These are phyloP conservation scores for Stentor coeruleus DNA, from an alignment of 73 alveolate genomes.

Conservation along the genomic window DNA sequence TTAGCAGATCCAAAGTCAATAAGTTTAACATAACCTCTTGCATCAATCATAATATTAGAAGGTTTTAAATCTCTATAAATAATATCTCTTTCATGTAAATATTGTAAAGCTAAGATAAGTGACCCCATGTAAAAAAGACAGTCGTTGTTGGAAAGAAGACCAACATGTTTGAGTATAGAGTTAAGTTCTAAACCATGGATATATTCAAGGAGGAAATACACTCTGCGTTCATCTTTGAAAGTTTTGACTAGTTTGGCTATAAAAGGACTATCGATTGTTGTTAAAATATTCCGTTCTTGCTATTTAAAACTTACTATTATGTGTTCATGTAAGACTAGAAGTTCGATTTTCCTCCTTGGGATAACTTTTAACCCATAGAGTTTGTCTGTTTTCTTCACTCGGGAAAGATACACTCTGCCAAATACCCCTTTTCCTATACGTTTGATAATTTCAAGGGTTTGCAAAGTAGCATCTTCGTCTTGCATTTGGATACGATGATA, in stretches of 20 bases:
- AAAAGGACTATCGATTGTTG: conserved; percentile 41
- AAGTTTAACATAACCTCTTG: conserved; percentile 67
- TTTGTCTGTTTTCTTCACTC: conserved; percentile 34
- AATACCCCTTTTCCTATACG: conserved; percentile 49
- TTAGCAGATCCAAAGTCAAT: conserved; percentile 79
- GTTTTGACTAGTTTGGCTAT: conserved; percentile 49
- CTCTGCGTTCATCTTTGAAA: conserved; percentile 36
- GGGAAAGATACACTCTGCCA: conserved; percentile 47
- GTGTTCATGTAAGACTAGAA: conserved; percentile 34
- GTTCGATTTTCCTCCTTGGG: conserved; percentile 34
- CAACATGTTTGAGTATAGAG: conserved; percentile 53
- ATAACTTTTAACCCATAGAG: conserved; percentile 49
- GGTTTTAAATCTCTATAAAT: conserved; percentile 76
- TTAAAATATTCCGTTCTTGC: conserved; percentile 33
- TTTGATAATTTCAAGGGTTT: conserved; percentile 26
- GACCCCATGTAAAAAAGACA: conserved; percentile 42
- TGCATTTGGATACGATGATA: conserved; percentile 29
- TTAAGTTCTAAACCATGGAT: conserved; percentile 48
- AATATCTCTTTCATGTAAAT: conserved; percentile 56
- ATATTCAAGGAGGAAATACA: conserved; percentile 48
- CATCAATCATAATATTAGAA: conserved; percentile 75
- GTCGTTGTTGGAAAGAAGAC: conserved; percentile 41
- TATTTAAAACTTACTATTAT: conserved; percentile 24
- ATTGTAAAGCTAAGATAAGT: conserved; percentile 50
- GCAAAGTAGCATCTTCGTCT: conserved; percentile 35